Evolutionary conservation across 106 monocot genomes (phyloP).

Genomic region (Agapanthus africanus): DNA sequence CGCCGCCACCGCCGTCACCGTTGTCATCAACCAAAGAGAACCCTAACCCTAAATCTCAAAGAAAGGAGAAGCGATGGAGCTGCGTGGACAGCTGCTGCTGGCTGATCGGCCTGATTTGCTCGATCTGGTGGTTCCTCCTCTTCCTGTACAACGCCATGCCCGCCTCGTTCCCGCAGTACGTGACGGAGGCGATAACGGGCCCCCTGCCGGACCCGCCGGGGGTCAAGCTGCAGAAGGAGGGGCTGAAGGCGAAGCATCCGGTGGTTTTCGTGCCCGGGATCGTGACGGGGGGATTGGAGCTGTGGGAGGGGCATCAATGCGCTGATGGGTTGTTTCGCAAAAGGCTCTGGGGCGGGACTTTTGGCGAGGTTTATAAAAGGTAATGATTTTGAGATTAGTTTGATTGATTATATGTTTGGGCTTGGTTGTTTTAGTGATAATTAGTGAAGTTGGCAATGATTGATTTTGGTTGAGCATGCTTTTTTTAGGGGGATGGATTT

Average conservation of each 20-base stretch:
- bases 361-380: slow-evolving; percentile 96
- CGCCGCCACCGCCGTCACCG: slow-evolving; percentile 59
- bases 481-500: no score
- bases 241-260: slow-evolving; percentile 72
- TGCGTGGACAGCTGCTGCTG: slow-evolving; percentile 88
- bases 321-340: slow-evolving; percentile 92
- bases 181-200: slow-evolving; percentile 95
- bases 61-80: slow-evolving; percentile 37
- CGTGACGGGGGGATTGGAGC: slow-evolving; percentile 94
- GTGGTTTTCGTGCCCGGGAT: slow-evolving; percentile 99
- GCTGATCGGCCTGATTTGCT: slow-evolving; percentile 76
- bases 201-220: slow-evolving; percentile 94
- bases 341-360: slow-evolving; percentile 92
- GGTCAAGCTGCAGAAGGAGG: slow-evolving; percentile 84
- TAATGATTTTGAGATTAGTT: slow-evolving; percentile 9
- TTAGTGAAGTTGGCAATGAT: no score
- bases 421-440: background rate
- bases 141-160: slow-evolving; percentile 97
- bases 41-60: background rate
- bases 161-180: slow-evolving; percentile 93
- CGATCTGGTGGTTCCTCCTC: slow-evolving; percentile 81
- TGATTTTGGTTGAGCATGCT: no score
- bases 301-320: slow-evolving; percentile 98
- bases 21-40: slow-evolving; percentile 12
- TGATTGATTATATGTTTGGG: no score